Evolutionary conservation across 306 rosid species (phyloP), one percentile per base, ranked within the genome.

Genomic region (Ziziphus jujuba): DNA sequence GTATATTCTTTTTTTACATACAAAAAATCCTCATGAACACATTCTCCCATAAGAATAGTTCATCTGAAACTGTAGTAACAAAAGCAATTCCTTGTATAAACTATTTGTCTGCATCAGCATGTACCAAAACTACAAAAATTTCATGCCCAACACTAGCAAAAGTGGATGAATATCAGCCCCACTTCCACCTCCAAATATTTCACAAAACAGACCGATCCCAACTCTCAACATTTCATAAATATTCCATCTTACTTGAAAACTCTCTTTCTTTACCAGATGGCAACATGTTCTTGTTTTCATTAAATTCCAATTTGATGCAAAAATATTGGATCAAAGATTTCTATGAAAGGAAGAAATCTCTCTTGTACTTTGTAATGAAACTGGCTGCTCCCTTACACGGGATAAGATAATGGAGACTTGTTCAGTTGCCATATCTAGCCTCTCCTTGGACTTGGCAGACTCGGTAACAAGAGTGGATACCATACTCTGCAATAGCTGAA

Each of bases 361-460:
- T 77, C 90, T 79, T 7, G 77, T 76, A 71, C 81, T 79, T 76
- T 87, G 87, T 45, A 85, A 66, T 16, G 88, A 80, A 73, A 86
- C 84, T 7, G 98, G 92, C 71, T 80, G 89, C 74, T 89, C 98
- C 75, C 87, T 78, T 70, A 89, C 65, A 20, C 84, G 88, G 63
- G 96, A 87, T 48, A 89, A 77, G 64, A 92, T 91, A 56, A 81
- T 50, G 13, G 95, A 79, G 35, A 85, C 87, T 62, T 92, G 96
- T 70, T 92, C 95, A 2, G 90, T 87, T 33, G 98, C 95, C 38
- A 84, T 75, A 71, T 87, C 96, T 24, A 92, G 74, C 63, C 96
- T 86, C 69, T 92, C 98, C 71, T 77, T 80, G 16, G 98, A 92
- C 82, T 92, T 92, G 3, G 96, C 76, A 44, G 98, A 89, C 76